Conservation (phyloP, 495 filamentous ascomycete genomes). For the Lasiosphaeria ovina region DNA sequence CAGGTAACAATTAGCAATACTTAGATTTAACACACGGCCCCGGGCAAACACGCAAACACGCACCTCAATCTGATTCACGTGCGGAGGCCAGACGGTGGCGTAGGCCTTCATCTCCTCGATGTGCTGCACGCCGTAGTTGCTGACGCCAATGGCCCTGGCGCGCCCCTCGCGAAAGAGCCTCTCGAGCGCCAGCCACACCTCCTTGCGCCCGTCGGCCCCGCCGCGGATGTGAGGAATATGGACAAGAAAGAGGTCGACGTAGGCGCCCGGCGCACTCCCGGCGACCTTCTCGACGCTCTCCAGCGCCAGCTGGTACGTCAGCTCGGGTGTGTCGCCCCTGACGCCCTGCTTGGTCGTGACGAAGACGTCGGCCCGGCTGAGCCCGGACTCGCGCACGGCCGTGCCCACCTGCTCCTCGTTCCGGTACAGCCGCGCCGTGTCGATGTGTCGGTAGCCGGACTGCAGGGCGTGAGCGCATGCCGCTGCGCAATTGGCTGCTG, state of each 20-base stretch:
- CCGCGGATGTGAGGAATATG: conserved; percentile 43
- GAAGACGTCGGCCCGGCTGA: conserved; percentile 64
- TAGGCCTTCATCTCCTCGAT: conserved; percentile 62
- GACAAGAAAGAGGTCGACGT: conserved; percentile 37
- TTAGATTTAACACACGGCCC: conserved; percentile 31
- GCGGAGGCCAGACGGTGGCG: conserved; percentile 53
- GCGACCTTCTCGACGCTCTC: conserved; percentile 6
- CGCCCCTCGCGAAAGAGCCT: conserved; percentile 58
- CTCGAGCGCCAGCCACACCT: conserved; percentile 58
- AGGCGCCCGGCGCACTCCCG: neutral
- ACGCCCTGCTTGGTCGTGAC: conserved; percentile 60
- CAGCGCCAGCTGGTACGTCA: conserved; percentile 6
- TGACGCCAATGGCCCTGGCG: conserved; percentile 60
- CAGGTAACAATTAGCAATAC: conserved; percentile 24
- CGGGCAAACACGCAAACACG: conserved; percentile 47
- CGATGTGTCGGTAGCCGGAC: conserved; percentile 71
- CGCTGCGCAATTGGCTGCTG: neutral
- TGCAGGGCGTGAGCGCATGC: conserved; percentile 20
- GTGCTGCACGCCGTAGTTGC: conserved; percentile 63
- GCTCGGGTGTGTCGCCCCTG: conserved; percentile 1
- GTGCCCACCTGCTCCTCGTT: conserved; percentile 64
- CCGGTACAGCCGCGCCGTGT: conserved; percentile 65
- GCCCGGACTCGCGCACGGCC: conserved; percentile 55
- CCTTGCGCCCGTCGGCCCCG: conserved; percentile 49
- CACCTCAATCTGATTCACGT: conserved; percentile 73